phyloP scores from a whole-genome alignment of 2,329 filamentous ascomycete species.

The Phaeosphaeria sp. region DNA sequence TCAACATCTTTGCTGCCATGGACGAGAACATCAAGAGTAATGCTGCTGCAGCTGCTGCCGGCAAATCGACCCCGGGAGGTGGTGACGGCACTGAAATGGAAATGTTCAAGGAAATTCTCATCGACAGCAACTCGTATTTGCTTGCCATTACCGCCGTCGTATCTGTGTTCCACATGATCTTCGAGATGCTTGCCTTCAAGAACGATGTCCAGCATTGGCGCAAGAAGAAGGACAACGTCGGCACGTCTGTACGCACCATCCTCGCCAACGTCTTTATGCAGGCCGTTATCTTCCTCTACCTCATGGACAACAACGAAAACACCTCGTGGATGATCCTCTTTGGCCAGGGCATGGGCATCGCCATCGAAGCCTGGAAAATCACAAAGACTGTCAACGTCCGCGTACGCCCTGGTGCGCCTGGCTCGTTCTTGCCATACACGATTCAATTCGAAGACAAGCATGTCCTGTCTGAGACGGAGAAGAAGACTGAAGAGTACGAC shows the following conservation, averaged over 20 bases:
- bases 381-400: constrained; percentile 94
- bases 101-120: constrained; percentile 92
- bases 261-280: constrained; percentile 99
- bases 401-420: constrained; percentile 70
- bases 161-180: constrained; percentile 88
- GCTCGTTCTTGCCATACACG: constrained; percentile 77
- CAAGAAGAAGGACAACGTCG: constrained; percentile 99
- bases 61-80: constrained; percentile 72
- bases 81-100: constrained; percentile 94
- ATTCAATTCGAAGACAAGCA: constrained; percentile 96
- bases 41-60: constrained; percentile 75
- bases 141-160: constrained; percentile 84
- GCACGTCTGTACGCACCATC: constrained; percentile 94
- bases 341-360: constrained; percentile 84
- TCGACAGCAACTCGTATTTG: constrained; percentile 93
- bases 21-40: constrained; percentile 88
- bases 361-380: constrained; percentile 89
- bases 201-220: constrained; percentile 97
- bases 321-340: constrained; percentile 99
- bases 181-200: constrained; percentile 95
- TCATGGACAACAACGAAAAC: constrained; percentile 96
- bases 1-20: constrained; percentile 80
- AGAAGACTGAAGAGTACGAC: constrained; percentile 98
- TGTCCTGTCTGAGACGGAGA: constrained; percentile 90
- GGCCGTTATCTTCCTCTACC: constrained; percentile 90